Conservation (phyloP, 345 rosid genomes). For the Aquilaria sinensis region DNA sequence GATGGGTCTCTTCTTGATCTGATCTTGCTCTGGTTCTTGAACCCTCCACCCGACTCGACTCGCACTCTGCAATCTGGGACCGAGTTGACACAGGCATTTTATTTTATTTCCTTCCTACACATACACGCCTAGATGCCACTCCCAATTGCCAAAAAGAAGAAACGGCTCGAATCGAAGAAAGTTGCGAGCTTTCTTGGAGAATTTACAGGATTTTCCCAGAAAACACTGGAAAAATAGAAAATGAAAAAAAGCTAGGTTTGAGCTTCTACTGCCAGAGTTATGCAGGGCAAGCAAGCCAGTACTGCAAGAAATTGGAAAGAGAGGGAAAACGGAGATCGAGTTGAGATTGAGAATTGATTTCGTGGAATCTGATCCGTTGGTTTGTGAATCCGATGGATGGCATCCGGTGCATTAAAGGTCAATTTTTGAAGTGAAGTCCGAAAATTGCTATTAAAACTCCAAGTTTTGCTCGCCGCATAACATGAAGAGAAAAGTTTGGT, state of each 20-base stretch:
- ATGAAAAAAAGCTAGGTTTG: slow-evolving; percentile 1
- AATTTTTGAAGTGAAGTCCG: slow-evolving; percentile 18
- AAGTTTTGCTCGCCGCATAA: slow-evolving; percentile 18
- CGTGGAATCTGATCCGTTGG: slow-evolving; percentile 24
- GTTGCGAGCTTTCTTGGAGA: slow-evolving; percentile 9
- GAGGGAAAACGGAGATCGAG: slow-evolving; percentile 20
- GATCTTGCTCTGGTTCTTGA: slow-evolving; percentile 23
- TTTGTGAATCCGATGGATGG: slow-evolving; percentile 26
- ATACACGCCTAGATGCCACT: slow-evolving; percentile 34
- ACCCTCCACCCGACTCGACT: slow-evolving; percentile 14
- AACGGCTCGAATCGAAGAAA: slow-evolving; percentile 19
- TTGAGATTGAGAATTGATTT: slow-evolving; percentile 9
- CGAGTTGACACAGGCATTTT: slow-evolving; percentile 84
- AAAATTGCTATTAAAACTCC: slow-evolving; percentile 19
- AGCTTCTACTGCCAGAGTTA: neutral
- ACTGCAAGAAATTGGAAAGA: slow-evolving; percentile 5
- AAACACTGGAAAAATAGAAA: slow-evolving; percentile 3
- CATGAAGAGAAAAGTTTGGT: neutral
- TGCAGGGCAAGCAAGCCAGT: neutral
- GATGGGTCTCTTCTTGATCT: slow-evolving; percentile 31
- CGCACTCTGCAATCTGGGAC: slow-evolving; percentile 43
- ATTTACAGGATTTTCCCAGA: slow-evolving; percentile 3
- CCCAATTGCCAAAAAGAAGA: slow-evolving; percentile 16
- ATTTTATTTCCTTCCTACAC: slow-evolving; percentile 29
- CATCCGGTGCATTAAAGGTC: slow-evolving; percentile 21